Evolutionary conservation across 192 early-diverging fungal species (phyloP).

Genomic region (Cetraspora pellucida): DNA sequence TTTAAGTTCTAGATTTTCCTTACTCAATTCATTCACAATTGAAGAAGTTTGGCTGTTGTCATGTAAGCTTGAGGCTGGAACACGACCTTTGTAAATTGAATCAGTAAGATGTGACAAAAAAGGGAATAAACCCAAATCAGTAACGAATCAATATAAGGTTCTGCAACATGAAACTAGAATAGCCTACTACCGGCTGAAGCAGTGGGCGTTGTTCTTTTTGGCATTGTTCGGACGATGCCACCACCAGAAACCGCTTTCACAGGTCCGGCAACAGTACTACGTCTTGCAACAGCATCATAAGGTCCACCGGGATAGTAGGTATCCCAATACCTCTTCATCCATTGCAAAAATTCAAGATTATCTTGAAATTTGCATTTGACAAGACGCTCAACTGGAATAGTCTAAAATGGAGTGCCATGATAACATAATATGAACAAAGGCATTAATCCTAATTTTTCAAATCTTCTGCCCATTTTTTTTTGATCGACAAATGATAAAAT

Average conservation of each 20-base stretch:
- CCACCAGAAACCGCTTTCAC: slow-evolving; percentile 45
- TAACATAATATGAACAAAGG: too few relatives aligned
- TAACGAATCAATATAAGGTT: background rate
- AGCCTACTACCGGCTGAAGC: background rate
- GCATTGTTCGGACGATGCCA: slow-evolving; percentile 44
- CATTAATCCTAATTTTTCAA: too few relatives aligned
- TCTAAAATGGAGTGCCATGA: slow-evolving; percentile 41
- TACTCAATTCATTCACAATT: slow-evolving; percentile 72
- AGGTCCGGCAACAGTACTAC: slow-evolving; percentile 45
- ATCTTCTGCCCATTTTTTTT: too few relatives aligned
- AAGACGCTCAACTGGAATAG: slow-evolving; percentile 85
- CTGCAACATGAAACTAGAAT: background rate
- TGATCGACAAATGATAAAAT: background rate
- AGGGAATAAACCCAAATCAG: background rate
- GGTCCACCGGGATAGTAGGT: slow-evolving; percentile 76
- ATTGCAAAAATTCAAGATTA: slow-evolving; percentile 98
- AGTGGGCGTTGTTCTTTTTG: slow-evolving; percentile 44
- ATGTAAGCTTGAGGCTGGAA: slow-evolving; percentile 28
- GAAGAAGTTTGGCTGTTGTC: slow-evolving; percentile 56
- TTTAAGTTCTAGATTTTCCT: slow-evolving; percentile 80
- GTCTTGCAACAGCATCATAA: slow-evolving; percentile 82
- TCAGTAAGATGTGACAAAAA: slow-evolving; percentile 35
- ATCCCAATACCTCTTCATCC: slow-evolving; percentile 94
- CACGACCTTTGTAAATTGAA: slow-evolving; percentile 18
- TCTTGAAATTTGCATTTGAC: slow-evolving; percentile 98